A percentile compares a stretch with the other conserved stretches of the same genome.
These are phyloP conservation scores for Zea mays DNA, from an alignment of 176 grass and related monocot species.

Conservation along the genomic window DNA sequence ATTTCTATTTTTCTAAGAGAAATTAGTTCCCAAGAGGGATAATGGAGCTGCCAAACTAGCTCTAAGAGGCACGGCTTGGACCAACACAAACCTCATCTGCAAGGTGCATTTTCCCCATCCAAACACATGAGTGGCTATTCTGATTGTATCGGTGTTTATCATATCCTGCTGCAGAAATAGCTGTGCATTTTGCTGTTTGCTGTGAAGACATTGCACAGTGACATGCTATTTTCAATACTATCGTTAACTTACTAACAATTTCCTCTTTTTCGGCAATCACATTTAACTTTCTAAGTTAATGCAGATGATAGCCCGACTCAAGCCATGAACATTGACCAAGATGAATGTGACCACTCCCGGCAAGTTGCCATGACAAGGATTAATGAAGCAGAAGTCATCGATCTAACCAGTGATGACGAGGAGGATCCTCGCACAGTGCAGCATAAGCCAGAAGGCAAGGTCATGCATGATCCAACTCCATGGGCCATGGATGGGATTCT, in stretches of 20 bases:
- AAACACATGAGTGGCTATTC: not conserved
- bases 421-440: conserved; percentile 19
- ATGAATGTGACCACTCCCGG: conserved; percentile 15
- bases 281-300: not conserved
- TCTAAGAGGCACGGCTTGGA: no score
- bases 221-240: conserved; percentile 20
- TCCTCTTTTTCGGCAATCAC: conserved; percentile 7
- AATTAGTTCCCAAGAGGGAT: no score
- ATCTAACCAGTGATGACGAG: conserved; percentile 42
- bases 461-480: not conserved
- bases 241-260: conserved; percentile 17
- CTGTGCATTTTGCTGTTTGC: not conserved
- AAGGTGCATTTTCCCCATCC: not conserved
- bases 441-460: not conserved
- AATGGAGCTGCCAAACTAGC: no score
- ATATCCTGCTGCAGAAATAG: not conserved
- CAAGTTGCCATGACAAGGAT: not conserved
- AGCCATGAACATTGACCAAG: conserved; percentile 34
- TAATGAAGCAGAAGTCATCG: conserved; percentile 1
- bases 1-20: no score
- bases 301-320: conserved; percentile 29
- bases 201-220: conserved; percentile 1
- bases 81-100: no score
- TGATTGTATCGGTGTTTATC: conserved; percentile 13
- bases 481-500: not conserved